phyloP scores from a whole-genome alignment of 129 eudicot genomes.

The Chrysanthemum lavandulifolium region DNA sequence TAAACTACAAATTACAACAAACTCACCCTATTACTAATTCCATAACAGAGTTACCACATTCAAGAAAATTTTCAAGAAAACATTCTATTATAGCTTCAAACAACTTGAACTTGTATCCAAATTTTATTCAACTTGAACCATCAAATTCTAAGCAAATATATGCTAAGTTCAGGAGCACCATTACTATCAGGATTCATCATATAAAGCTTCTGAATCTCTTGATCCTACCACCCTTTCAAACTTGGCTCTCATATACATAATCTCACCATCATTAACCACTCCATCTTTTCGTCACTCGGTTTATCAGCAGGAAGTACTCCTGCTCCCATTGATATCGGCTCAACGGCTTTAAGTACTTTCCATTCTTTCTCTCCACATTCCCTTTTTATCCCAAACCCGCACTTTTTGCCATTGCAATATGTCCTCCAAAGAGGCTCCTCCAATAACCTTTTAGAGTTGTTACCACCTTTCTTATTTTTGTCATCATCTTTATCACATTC shows the following conservation, averaged over 20 bases:
- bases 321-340: slow-evolving; percentile 86
- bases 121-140: slow-evolving; percentile 14
- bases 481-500: slow-evolving; percentile 66
- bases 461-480: slow-evolving; percentile 32
- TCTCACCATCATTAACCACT: slow-evolving; percentile 52
- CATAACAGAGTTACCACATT: too few species aligned
- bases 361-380: slow-evolving; percentile 71
- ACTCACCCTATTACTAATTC: slow-evolving; percentile 42
- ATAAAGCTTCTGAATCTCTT: slow-evolving; percentile 82
- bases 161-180: slow-evolving; percentile 87
- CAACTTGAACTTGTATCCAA: slow-evolving; percentile 28
- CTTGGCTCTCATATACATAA: slow-evolving; percentile 90
- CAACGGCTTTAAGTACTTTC: slow-evolving; percentile 70
- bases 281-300: slow-evolving; percentile 28
- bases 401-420: slow-evolving; percentile 73
- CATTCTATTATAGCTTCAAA: slow-evolving; percentile 21
- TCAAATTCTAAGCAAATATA: slow-evolving; percentile 80
- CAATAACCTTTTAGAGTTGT: background rate
- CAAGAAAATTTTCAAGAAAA: slow-evolving; percentile 26
- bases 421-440: slow-evolving; percentile 68
- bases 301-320: slow-evolving; percentile 68
- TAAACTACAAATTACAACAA: slow-evolving; percentile 38
- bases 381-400: slow-evolving; percentile 60
- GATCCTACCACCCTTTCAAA: slow-evolving; percentile 88
- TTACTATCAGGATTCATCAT: slow-evolving; percentile 92